Base-by-base conservation (phyloP, 805 yeast species). In the Candida loeiensis region DNA sequence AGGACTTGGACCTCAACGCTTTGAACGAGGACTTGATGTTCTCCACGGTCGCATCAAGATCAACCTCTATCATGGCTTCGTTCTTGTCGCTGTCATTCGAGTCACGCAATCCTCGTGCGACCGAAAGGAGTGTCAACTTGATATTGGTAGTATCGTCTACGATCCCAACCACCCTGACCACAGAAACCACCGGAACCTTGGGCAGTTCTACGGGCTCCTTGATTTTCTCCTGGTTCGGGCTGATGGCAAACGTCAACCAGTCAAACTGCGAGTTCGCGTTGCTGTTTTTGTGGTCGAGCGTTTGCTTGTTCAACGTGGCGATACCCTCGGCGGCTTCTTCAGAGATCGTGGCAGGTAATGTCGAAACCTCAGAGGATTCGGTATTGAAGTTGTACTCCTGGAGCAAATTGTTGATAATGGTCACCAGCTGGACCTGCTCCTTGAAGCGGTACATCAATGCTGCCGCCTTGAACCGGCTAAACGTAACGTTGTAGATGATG, bases 401-500 rank as follows among this genome's bases (percentile, higher is more conserved):
- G 36, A 68, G 47, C 14, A 69, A 49, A 41, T 57, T 57, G 28
- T 58, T 54, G 32, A 65, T 55, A 3, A 61, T 44, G 4, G 68
- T 49, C 15, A 65, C 48, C 19, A 51, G 37, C 14, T 53, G 48
- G 6, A 56, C 51, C 34, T 58, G 58, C 6, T 58, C 48, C 34
- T 64, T 54, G 51, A 62, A 76, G 19, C 73, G 63, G 16, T 68
- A 60, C 31, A 79, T 56, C 14, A 79, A 55, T 3, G 70, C 63
- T 8, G 73, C 66, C 1, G 79, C 82, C 37, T 70, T 67, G 39
- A 63, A 58, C 39, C 71, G 62, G 13, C 71, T 56, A 39, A 79
- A 73, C 2, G 76, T 64, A n/a, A 80, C 76, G 41, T 76, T 73
- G 57, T 80, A 81, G 17, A 79, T 65, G 29, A 80, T 73, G 0